phyloP scores from a whole-genome alignment of 306 rosid genomes.

The Fagus crenata region DNA sequence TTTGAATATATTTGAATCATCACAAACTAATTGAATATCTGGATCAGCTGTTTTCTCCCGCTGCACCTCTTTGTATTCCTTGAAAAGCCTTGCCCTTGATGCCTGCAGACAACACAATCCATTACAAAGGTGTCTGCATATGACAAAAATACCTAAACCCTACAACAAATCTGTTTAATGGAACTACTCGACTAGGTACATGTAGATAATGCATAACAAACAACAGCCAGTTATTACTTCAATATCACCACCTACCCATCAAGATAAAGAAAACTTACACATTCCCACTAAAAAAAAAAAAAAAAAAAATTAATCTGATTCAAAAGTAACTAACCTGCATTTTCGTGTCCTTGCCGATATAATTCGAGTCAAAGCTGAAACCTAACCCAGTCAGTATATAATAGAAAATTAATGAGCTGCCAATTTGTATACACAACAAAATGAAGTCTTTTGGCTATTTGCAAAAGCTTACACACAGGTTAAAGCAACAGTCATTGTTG shows the following conservation, averaged over 20 bases:
- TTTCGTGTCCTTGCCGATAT: neutral
- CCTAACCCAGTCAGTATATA: constrained; percentile 14
- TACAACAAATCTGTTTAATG: neutral
- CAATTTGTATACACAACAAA: no score
- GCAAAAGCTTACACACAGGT: neutral
- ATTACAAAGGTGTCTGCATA: neutral
- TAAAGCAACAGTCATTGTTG: no score
- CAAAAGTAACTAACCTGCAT: constrained; percentile 62
- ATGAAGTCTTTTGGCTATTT: neutral
- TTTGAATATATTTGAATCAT: constrained; percentile 87
- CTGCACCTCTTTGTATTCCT: constrained; percentile 97
- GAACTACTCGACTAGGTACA: neutral
- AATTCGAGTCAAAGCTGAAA: neutral
- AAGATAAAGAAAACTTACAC: constrained; percentile 2
- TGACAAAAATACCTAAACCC: neutral
- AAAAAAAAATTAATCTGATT: neutral
- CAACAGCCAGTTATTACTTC: neutral
- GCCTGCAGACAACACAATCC: constrained; percentile 45
- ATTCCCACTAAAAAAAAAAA: neutral
- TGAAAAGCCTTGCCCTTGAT: constrained; percentile 89
- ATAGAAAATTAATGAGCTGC: neutral
- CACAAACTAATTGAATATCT: constrained; percentile 84
- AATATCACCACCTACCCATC: neutral
- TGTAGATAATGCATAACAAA: neutral
- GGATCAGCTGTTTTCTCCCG: constrained; percentile 87